Evolutionary conservation across 1,139 yeast genomes (phyloP), one percentile per base, ranked within the genome.

Genomic region (Suhomyces kunorum): DNA sequence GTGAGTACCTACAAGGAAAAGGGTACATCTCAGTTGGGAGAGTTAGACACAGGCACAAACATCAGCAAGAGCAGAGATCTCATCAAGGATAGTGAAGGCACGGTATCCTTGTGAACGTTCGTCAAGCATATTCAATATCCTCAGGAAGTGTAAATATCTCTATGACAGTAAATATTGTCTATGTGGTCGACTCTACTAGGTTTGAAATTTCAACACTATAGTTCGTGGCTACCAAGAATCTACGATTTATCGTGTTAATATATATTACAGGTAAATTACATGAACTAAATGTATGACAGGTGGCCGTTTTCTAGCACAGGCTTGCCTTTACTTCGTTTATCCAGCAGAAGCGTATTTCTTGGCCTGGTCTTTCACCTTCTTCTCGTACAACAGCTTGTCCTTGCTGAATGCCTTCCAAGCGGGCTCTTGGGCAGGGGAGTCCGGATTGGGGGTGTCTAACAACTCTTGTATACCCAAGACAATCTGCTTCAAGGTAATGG

Each of bases 361-460:
- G 7, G 95, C 92, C 66, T 92, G 98, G 49, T 85, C 89, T 50
- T 68, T 68, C 24, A 92, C 95, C 55, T 80, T 84, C 62, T 80
- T 80, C 45, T 83, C 87, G 59, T 94, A 94, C 34, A 76, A 66
- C 1, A 71, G 68, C 54, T 75, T 76, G 59, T 87, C 87, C 56
- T 80, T 81, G 31, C 80, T 75, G 55, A 80, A 92, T 1, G 95
- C 87, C 57, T 83, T 81, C 84, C 90, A 94, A 2, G 98, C 98
- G 3, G 95, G 95, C 50, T 88, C 95, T 63, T 92, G 99, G 0
- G 98, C 98, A 1, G 99, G 99, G 0, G 97, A 88, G 45, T 85
- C 83, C 22, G 96, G 94, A 58, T 94, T 94, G 24, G 99, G 98
- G 22, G 82, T 76, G 55, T 86, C 88, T 49, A 94, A 72, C 43